phyloP scores from a whole-genome alignment of 2,329 filamentous ascomycete genomes.

The Aspergillus niger region DNA sequence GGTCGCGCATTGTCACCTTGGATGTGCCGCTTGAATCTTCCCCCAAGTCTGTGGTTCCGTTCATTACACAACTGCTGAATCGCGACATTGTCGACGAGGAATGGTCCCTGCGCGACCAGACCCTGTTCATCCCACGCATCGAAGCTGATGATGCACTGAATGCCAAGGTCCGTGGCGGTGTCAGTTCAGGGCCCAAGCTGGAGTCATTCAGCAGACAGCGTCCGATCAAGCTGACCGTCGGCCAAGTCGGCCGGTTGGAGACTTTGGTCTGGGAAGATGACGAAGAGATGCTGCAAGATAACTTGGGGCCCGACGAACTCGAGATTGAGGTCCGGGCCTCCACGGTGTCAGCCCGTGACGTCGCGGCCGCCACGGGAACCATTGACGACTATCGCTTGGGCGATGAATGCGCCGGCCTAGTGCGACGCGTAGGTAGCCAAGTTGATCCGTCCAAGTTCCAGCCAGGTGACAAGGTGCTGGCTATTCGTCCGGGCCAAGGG shows the following conservation, averaged over 20 bases:
- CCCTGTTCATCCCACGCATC: constrained; percentile 7
- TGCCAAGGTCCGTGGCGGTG: constrained; percentile 1
- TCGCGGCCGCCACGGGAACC: constrained; percentile 4
- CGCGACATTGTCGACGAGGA: background rate
- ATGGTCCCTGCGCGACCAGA: background rate
- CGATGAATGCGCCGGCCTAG: constrained; percentile 4
- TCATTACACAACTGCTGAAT: background rate
- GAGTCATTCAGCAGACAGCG: background rate
- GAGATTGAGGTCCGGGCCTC: constrained; percentile 8
- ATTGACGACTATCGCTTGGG: constrained; percentile 6
- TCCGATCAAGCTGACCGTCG: constrained; percentile 1
- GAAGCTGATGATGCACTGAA: constrained; percentile 4
- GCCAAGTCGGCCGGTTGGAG: constrained; percentile 2
- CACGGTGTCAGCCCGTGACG: constrained; percentile 4
- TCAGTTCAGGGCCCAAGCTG: background rate
- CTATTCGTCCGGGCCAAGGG: constrained; percentile 2
- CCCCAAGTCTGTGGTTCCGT: background rate
- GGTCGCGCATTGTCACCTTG: background rate
- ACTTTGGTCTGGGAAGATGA: constrained; percentile 4
- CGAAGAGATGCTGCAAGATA: background rate
- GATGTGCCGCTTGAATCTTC: background rate
- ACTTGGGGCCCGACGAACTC: background rate
- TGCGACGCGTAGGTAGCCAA: background rate
- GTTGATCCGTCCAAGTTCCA: background rate
- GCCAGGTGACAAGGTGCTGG: background rate